phyloP scores from a whole-genome alignment of 1,284 basidiomycete species.

The Tilletia caries region DNA sequence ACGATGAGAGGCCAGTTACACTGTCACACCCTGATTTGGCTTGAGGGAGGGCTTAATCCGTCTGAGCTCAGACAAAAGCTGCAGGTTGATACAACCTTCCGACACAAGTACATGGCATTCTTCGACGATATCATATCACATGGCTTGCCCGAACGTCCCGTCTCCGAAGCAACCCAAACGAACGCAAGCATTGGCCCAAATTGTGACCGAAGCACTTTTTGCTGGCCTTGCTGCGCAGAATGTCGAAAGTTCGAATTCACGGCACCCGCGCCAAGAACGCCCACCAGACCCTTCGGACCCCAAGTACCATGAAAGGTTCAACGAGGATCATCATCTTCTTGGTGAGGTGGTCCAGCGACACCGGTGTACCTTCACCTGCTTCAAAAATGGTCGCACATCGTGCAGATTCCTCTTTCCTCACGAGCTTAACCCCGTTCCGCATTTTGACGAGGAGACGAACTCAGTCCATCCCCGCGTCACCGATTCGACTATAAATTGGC shows the following conservation, averaged over 20 bases:
- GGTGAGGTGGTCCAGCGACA: background rate
- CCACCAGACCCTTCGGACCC: background rate
- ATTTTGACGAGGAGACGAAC: too few relatives aligned
- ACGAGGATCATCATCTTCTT: background rate
- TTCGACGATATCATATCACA: background rate
- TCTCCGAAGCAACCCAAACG: background rate
- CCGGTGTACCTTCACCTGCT: background rate
- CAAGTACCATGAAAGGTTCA: background rate
- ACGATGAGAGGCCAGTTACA: background rate
- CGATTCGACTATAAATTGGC: too few relatives aligned
- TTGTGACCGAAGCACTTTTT: too few relatives aligned
- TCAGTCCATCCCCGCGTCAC: too few relatives aligned
- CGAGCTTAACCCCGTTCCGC: too few relatives aligned
- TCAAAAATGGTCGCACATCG: too few relatives aligned
- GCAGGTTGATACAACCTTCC: background rate
- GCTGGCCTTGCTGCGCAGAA: too few relatives aligned
- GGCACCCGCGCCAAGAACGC: background rate
- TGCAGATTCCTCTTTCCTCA: too few relatives aligned
- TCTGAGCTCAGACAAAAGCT: background rate
- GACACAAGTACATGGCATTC: background rate
- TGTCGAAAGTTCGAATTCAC: too few relatives aligned
- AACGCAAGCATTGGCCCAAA: too few relatives aligned
- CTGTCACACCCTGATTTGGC: background rate
- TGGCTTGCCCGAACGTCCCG: background rate
- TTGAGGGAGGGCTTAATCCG: background rate